Base-by-base conservation (phyloP, 805 yeast genomes). In the Metschnikowia kunwiensis region DNA sequence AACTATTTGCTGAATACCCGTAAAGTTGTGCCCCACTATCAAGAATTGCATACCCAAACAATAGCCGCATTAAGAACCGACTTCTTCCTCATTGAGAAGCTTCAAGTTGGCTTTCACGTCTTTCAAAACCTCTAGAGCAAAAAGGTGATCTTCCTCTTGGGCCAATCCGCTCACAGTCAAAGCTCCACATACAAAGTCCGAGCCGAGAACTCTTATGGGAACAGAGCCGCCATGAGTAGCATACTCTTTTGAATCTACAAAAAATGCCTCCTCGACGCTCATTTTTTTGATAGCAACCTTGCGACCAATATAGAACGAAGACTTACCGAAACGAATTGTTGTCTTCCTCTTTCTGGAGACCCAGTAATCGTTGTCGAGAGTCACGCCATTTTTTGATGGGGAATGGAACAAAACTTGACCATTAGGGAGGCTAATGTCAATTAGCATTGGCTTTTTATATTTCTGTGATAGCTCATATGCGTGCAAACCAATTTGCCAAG, bases 171-270 rank as follows among this genome's bases (percentile, higher is more conserved):
- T 74, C 27, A 76, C 61, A 3, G 80, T 74, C 28, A 77, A 56
- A 1, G 75, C 67, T 7, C 74, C 82, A 14, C 72, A 52, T 10
- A 71, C 59, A 11, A 53, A 49, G 32, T 58, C 68, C 27, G 58
- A 52, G 18, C 59, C 58, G 15, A 53, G 51, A 13, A 72, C 46
- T 40, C 63, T 63, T 21, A 77, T 56, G 8, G 81, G 80, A 32
- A 77, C 67, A 22, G 74, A 68, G 36, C 83, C 83, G 16, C 83
- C 83, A 45, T 74, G 78, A 20, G 64, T 55, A 7, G 78, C 77
- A 46, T 65, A 76, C 9, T 70, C 75, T 13, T 46, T 47, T 7
- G 68, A 57, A 19, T 68, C 65, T 13, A 74, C 55, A 36, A 62
- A 68, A 26, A 57, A 55, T 3, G 63, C 66, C 21, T 55, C 58